Evolutionary conservation across 768 basidiomycete genomes (phyloP).

Genomic region (Dacryopinax primogenitus): DNA sequence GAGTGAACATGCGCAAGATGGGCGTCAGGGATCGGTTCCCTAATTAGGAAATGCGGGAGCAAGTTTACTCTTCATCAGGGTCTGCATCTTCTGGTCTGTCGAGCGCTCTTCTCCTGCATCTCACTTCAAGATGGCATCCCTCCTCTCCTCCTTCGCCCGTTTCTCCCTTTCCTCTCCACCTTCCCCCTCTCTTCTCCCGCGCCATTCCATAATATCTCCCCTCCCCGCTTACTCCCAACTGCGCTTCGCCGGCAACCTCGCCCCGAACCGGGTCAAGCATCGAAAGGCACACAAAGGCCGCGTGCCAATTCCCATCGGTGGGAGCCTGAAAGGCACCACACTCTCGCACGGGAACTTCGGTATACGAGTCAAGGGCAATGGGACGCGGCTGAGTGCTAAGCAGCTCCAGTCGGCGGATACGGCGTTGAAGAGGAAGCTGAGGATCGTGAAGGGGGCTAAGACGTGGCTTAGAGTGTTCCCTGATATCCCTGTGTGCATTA

Average conservation of each 20-base stretch:
- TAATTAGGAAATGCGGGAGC: background rate
- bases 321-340: conserved; percentile 85
- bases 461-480: conserved; percentile 86
- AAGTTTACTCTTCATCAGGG: background rate
- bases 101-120: no score
- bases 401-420: conserved; percentile 79
- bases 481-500: conserved; percentile 93
- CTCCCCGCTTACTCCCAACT: conserved; percentile 12
- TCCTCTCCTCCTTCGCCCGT: background rate
- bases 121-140: conserved; percentile 1
- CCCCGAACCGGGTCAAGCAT: conserved; percentile 71
- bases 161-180: conserved; percentile 36
- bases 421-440: conserved; percentile 79
- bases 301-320: conserved; percentile 73
- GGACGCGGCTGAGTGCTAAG: conserved; percentile 72
- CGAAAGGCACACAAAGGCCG: conserved; percentile 84
- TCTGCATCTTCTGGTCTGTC: no score
- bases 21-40: background rate
- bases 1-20: background rate
- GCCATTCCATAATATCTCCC: no score
- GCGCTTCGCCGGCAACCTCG: conserved; percentile 32
- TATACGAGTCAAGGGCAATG: conserved; percentile 71
- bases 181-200: conserved; percentile 14
- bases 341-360: conserved; percentile 89
- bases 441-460: conserved; percentile 76